Base-by-base conservation (phyloP, 345 rosid species). In the Fremontodendron californicum region DNA sequence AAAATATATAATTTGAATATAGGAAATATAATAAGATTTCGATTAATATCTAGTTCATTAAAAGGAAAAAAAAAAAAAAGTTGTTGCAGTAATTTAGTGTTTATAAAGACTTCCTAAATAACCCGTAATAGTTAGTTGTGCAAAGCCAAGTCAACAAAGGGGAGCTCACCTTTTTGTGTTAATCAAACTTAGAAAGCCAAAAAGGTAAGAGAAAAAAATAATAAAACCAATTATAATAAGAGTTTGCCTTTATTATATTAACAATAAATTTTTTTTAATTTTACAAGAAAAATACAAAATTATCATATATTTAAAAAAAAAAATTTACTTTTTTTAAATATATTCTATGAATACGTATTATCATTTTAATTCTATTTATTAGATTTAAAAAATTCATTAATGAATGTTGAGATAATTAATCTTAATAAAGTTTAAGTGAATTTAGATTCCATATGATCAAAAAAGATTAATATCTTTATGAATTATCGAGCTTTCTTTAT, bases 391-490 rank as follows among this genome's bases (percentile, higher is more conserved):
- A n/a, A n/a, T n/a, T n/a, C n/a, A n/a, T n/a, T n/a, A n/a, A n/a
- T n/a, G n/a, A n/a, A n/a, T n/a, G n/a, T n/a, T n/a, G n/a, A n/a
- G n/a, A n/a, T n/a, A n/a, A n/a, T n/a, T 33, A 33, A 33, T 33
- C 1, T 1, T 33, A 33, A 33, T 33, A 37, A 48, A 62, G 71
- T 68, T 27, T 7, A 45, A 68, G 73, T 25, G 5, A 45, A 0
- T 42, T 6, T 31, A 6, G 21, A 68, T 43, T 67, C 12, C 10
- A 11, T 67, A 67, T 67, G 63, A 10, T 25, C 0, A 45, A 6
- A 43, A 65, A 79, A 69, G 52, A 69, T 74, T 45, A 78, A 39
- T 29, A 10, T 21, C 81, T 78, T 73, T 58, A 62, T 52, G 37
- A 5, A 64, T 52, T 73, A 54, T 54, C n/a, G 43, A 25, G 10